Evolutionary conservation across 306 rosid species (phyloP), one percentile per base, ranked within the genome.

Genomic region (Betula pendula): DNA sequence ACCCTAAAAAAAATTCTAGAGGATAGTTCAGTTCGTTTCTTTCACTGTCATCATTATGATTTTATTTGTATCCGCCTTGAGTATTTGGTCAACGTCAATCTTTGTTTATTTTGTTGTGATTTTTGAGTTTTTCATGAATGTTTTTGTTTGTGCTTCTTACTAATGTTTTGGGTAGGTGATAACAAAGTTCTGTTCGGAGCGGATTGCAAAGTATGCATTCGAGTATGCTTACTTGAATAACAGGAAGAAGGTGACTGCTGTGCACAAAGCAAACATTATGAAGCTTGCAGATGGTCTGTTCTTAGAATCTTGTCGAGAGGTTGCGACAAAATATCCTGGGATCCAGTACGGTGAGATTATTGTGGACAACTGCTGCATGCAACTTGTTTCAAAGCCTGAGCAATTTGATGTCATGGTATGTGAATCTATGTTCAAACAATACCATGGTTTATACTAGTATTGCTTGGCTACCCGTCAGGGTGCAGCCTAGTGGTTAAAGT

Each of bases 201-300:
- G 94, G 69, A 89, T 93, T 76, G 96, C 96, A 19, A 85, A 84
- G 73, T 93, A 93, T 80, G 98, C 98, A 12, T 93, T 93, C 50
- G 94, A 93, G 98, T 90, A 83, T 75, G 91, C 98, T 74, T 93
- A 93, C 87, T 86, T 93, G 10, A 93, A 93, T 82, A 90, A 90
- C 83, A 90, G 96, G 85, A 93, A 88, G 94, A 93, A 86, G 82
- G 98, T 93, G 83, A 93, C 98, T 35, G 98, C 98, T 29, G 98
- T 93, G 84, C 98, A 93, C 91, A 93, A 93, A 88, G 98, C 96
- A 75, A 93, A 93, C 85, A 93, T 93, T 79, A 93, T 93, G 98
- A 93, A 93, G 79, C 96, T 90, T 33, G 96, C 93, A 20, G 98
- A 93, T 80, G 98, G 96, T 69, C 84, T 93, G 47, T 93, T 93